These are phyloP conservation scores for Fraxinus greggii DNA, from an alignment of 305 asterid genomes.

Conservation along the genomic window DNA sequence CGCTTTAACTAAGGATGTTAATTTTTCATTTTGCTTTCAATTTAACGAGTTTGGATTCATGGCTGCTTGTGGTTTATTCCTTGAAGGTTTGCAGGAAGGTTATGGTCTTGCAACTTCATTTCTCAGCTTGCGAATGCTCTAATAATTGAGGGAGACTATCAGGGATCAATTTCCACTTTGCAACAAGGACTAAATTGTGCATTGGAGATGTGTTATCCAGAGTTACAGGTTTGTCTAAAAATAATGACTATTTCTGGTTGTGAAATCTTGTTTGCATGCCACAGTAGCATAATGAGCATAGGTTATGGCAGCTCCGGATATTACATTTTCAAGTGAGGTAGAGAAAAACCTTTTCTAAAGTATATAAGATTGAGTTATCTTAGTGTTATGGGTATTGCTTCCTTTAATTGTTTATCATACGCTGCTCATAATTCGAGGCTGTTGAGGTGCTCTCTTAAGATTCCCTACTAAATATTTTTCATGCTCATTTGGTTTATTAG, in stretches of 20 bases:
- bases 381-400: conserved; percentile 20
- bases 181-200: conserved; percentile 74
- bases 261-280: conserved; percentile 13
- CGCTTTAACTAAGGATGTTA: conserved; percentile 10
- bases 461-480: conserved; percentile 12
- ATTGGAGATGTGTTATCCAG: conserved; percentile 86
- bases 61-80: conserved; percentile 18
- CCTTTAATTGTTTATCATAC: conserved; percentile 17
- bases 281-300: neutral
- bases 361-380: conserved; percentile 7
- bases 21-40: conserved; percentile 18
- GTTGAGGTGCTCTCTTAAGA: conserved; percentile 10
- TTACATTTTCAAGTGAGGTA: conserved; percentile 8
- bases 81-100: conserved; percentile 80
- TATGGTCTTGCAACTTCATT: conserved; percentile 94
- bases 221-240: conserved; percentile 71
- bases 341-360: conserved; percentile 16
- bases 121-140: conserved; percentile 97
- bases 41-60: conserved; percentile 20
- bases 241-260: conserved; percentile 16
- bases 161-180: conserved; percentile 67
- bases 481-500: conserved; percentile 17
- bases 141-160: conserved; percentile 79
- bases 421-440: conserved; percentile 5
- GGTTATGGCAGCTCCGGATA: neutral